phyloP scores from a whole-genome alignment of 2,329 filamentous ascomycete species.

The Arachnomyces sp. region DNA sequence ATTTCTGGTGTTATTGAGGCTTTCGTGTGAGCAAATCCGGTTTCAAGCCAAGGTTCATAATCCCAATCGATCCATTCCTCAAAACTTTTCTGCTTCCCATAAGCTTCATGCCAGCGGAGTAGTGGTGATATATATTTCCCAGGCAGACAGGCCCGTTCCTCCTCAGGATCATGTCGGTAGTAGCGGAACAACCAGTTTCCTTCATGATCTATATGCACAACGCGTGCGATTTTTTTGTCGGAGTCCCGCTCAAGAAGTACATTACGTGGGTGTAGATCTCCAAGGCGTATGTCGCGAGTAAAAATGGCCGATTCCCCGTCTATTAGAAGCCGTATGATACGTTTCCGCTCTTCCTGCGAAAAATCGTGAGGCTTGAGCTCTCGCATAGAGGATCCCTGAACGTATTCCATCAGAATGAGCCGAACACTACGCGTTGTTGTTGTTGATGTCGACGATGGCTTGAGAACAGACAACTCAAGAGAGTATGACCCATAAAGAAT shows the following conservation, averaged over 20 bases:
- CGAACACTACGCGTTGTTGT: constrained; percentile 1
- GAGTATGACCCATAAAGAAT: constrained; percentile 3
- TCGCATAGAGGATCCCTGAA: not conserved
- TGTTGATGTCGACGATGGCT: not conserved
- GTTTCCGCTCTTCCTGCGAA: constrained; percentile 1
- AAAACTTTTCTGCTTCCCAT: not conserved
- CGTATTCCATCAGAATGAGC: constrained; percentile 1
- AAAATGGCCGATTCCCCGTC: not conserved
- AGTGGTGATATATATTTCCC: constrained; percentile 6
- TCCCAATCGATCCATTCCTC: constrained; percentile 7
- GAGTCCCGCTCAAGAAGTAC: not conserved
- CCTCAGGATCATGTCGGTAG: not conserved
- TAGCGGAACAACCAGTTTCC: not conserved
- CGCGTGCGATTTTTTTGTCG: not conserved
- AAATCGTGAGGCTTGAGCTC: constrained; percentile 1
- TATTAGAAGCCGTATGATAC: constrained; percentile 2
- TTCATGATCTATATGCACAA: not conserved
- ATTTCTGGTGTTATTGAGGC: constrained; percentile 3
- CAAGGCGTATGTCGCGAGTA: constrained; percentile 1
- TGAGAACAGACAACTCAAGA: constrained; percentile 2
- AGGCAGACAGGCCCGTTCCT: constrained; percentile 1
- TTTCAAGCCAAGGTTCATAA: constrained; percentile 4
- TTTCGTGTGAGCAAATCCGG: constrained; percentile 2
- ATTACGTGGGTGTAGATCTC: constrained; percentile 1
- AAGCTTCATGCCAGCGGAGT: constrained; percentile 3